phyloP scores from a whole-genome alignment of 805 yeast species.

The Dipodascus albidus region DNA sequence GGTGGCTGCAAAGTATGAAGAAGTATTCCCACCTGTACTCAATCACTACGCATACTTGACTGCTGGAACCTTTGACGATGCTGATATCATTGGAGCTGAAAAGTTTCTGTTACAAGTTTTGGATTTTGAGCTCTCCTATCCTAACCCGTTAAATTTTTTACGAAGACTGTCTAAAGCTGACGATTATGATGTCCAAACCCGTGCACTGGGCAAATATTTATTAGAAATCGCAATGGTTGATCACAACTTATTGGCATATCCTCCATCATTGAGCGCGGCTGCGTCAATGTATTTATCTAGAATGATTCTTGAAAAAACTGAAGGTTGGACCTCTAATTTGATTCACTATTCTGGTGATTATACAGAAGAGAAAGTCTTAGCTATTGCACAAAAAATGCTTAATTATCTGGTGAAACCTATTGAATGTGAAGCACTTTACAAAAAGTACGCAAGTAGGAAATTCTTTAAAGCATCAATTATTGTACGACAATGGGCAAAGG shows the following conservation, averaged over 20 bases:
- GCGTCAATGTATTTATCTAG: constrained; percentile 80
- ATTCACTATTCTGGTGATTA: constrained; percentile 90
- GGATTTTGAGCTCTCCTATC: constrained; percentile 67
- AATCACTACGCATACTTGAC: constrained; percentile 79
- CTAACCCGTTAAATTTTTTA: constrained; percentile 83
- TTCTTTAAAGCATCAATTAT: constrained; percentile 51
- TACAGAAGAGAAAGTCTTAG: constrained; percentile 56
- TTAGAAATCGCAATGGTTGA: constrained; percentile 70
- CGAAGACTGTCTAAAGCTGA: constrained; percentile 86
- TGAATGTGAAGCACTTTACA: constrained; percentile 84
- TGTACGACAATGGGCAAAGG: constrained; percentile 26
- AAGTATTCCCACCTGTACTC: constrained; percentile 78
- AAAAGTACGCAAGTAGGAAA: constrained; percentile 81
- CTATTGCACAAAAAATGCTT: constrained; percentile 62
- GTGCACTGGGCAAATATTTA: constrained; percentile 77
- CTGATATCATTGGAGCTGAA: constrained; percentile 76
- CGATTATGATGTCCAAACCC: constrained; percentile 71
- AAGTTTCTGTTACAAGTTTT: constrained; percentile 61
- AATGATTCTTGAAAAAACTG: constrained; percentile 45
- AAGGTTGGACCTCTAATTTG: constrained; percentile 74
- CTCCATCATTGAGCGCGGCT: constrained; percentile 76
- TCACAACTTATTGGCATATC: constrained; percentile 56
- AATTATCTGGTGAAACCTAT: constrained; percentile 69
- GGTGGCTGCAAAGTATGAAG: constrained; percentile 90
- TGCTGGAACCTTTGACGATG: constrained; percentile 73